Evolutionary conservation across 2,329 filamentous ascomycete genomes (phyloP), one percentile per base, ranked within the genome.

Genomic region (Monilinia fructicola): DNA sequence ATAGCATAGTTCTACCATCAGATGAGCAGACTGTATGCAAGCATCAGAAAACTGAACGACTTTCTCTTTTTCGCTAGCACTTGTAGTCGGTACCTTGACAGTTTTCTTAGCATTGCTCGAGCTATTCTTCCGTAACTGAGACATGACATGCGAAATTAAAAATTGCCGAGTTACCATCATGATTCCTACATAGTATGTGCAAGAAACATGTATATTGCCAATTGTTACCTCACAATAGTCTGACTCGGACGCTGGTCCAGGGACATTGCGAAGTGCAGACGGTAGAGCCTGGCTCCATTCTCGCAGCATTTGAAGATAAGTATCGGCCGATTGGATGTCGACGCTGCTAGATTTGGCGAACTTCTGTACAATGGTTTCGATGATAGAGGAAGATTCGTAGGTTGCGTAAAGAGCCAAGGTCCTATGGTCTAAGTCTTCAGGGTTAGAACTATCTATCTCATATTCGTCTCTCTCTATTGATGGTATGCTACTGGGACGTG

Each of bases 81-180:
- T 38, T 18, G 9, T 60, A 2, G 28, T 21, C 12, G 14, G 58
- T 18, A 26, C 28, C n/a, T 50, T 44, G n/a, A 18, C n/a, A 23
- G 4, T 6, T 26, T 40, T 50, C 28, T 50, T 48, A 12, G 42
- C 16, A 21, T 60, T 50, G 58, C 44, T 50, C 31, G 44, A 60
- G 14, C 44, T 50, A 60, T 60, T 50, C 28, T 23, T 60, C 28
- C 42, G 42, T 48, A 60, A 42, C 44, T 60, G 26, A 12, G 16
- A 60, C 56, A 60, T 60, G 28, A 48, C 42, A 60, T 60, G 42
- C 16, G 56, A 48, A 31, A 60, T 48, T 31, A 60, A n/a, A 10
- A 60, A 60, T 21, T 60, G 58, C n/a, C 58, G 58, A 4, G 58
- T 60, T 12, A 60, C 58, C 58, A 60, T 60, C 28, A 60, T 60